Evolutionary conservation across 2,329 filamentous ascomycete species (phyloP), one percentile per base, ranked within the genome.

Genomic region (Aspergillus alliaceus): DNA sequence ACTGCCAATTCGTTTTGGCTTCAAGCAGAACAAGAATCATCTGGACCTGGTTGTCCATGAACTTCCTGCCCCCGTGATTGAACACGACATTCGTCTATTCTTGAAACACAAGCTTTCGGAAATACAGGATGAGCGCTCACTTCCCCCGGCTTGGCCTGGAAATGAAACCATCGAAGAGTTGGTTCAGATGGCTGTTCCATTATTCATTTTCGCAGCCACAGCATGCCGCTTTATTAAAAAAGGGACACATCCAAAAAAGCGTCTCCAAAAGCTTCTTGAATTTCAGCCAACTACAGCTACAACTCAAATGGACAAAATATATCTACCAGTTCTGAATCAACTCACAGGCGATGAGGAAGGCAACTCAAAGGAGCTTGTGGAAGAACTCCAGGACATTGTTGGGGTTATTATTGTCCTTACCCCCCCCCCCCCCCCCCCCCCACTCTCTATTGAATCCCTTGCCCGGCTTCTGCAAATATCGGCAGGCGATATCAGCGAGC

Each of bases 271-370:
- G 9, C 27, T 68, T 25, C 54, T 67, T 20, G 49, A 46, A 29
- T 34, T 59, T 29, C 54, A 63, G 54, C 35, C 52, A 55, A 39
- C n/a, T 11, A 20, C 18, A 55, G 40, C 58, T 50, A 25, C 18
- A 29, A 61, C 60, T 1, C 58, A 66, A n/a, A 59, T 74, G 20
- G 63, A 69, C 24, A 60, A 59, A 49, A 69, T 62, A 29, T 72
- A 73, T 46, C 22, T 61, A n/a, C 61, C 63, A 0, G 53, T 72
- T 12, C 59, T 71, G 3, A 60, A 59, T 8, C 62, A 54, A 56
- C 61, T 67, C 14, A 22, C 66, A 9, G 24, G 5, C 14, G 32
- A 24, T 9, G 51, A 62, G 40, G 44, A 61, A 20, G n/a, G 42
- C 9, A 59, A 67, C 24, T 24, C 48, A 22, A 18, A 46, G 34